These are phyloP conservation scores for Gymnopus androsaceus DNA, from an alignment of 1,284 basidiomycete genomes.

Conservation along the genomic window DNA sequence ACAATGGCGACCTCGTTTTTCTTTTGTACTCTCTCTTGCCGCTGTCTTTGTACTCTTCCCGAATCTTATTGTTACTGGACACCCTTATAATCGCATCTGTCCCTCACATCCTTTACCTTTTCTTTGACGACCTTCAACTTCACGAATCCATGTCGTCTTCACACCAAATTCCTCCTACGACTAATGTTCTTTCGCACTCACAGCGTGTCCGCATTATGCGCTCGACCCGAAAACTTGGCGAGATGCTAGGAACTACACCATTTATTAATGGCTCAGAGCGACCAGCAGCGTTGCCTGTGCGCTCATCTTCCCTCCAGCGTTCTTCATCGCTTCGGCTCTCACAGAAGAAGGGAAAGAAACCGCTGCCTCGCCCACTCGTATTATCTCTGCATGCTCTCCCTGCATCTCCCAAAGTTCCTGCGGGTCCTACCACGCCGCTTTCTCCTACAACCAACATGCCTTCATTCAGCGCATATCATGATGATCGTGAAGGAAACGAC, in stretches of 20 bases:
- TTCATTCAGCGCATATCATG: neutral
- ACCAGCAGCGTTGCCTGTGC: neutral
- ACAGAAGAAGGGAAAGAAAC: neutral
- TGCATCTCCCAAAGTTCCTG: neutral
- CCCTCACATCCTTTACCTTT: neutral
- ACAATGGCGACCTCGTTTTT: neutral
- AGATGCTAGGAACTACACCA: conserved; percentile 11
- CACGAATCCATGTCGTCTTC: neutral
- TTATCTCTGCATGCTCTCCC: conserved; percentile 8
- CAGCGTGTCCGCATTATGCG: conserved; percentile 11
- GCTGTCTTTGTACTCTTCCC: too few species aligned
- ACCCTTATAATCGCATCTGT: neutral
- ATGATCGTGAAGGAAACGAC: neutral
- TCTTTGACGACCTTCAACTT: neutral
- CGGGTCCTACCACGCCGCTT: conserved; percentile 1
- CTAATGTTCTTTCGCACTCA: conserved; percentile 1
- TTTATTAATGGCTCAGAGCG: neutral
- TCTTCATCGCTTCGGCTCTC: neutral
- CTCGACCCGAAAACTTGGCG: conserved; percentile 12
- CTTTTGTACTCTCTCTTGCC: neutral
- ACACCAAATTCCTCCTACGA: neutral
- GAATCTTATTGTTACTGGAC: neutral
- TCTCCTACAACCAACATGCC: conserved; percentile 8
- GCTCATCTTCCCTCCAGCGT: neutral
- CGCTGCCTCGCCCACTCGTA: conserved; percentile 13